phyloP scores from a whole-genome alignment of 2,329 filamentous ascomycete genomes.

The Trichophyton schoenleinii region DNA sequence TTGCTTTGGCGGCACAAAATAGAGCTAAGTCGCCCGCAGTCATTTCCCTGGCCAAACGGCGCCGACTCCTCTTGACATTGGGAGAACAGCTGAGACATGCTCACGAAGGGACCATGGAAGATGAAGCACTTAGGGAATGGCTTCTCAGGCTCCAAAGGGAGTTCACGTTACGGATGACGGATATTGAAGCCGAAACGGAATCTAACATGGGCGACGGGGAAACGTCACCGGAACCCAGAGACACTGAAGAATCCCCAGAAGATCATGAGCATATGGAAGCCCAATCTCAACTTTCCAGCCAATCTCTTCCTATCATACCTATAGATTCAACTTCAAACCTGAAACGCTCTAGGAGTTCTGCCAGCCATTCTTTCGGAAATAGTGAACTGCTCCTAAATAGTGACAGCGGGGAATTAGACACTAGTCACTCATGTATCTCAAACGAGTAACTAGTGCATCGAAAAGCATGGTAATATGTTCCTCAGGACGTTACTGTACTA shows the following conservation, averaged over 20 bases:
- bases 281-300: neutral
- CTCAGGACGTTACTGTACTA: neutral
- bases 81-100: slow-evolving; percentile 62
- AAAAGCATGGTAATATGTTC: neutral
- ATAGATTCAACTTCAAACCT: neutral
- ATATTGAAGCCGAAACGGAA: slow-evolving; percentile 33
- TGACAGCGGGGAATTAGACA: neutral
- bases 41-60: slow-evolving; percentile 47
- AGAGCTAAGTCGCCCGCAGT: slow-evolving; percentile 48
- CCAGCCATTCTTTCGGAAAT: neutral
- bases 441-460: neutral
- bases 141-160: slow-evolving; percentile 57
- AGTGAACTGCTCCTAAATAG: neutral
- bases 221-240: neutral
- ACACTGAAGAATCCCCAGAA: neutral
- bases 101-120: slow-evolving; percentile 50
- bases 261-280: neutral
- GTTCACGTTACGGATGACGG: slow-evolving; percentile 59
- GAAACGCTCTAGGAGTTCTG: too few relatives aligned
- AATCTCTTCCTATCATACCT: neutral
- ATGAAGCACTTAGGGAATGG: slow-evolving; percentile 51
- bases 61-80: slow-evolving; percentile 61
- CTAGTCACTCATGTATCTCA: neutral
- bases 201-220: slow-evolving; percentile 50
- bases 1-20: slow-evolving; percentile 47